These are phyloP conservation scores for Hypoxylon sp. DNA, from an alignment of 2,329 filamentous ascomycete genomes.

Conservation along the genomic window DNA sequence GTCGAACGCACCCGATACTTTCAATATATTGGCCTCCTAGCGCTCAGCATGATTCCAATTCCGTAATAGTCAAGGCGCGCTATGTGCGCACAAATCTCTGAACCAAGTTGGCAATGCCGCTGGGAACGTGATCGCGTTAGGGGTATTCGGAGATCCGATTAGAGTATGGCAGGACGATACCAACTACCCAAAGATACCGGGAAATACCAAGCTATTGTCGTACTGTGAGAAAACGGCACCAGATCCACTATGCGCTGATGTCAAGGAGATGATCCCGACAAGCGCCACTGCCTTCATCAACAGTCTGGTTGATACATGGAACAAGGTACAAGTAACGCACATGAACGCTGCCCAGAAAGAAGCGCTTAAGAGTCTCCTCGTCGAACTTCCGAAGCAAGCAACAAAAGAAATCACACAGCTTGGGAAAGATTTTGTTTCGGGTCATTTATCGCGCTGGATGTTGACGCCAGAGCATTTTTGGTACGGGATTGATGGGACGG, in stretches of 20 bases:
- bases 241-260: constrained; percentile 39
- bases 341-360: constrained; percentile 40
- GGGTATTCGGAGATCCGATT: constrained; percentile 42
- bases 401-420: constrained; percentile 30
- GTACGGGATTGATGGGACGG: constrained; percentile 45
- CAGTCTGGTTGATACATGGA: constrained; percentile 37
- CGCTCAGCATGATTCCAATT: background rate
- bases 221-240: constrained; percentile 42
- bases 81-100: constrained; percentile 44
- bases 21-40: background rate
- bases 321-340: constrained; percentile 31
- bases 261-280: constrained; percentile 31
- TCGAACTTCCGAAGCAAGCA: constrained; percentile 39
- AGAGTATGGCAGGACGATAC: constrained; percentile 39
- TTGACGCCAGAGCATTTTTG: constrained; percentile 46
- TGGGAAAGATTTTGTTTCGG: constrained; percentile 28
- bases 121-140: constrained; percentile 39
- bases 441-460: constrained; percentile 43
- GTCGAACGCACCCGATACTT: background rate
- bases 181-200: constrained; percentile 32
- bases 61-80: constrained; percentile 39
- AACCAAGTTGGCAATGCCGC: constrained; percentile 35
- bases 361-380: constrained; percentile 24
- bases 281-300: constrained; percentile 29
- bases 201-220: constrained; percentile 23